These are phyloP conservation scores for Metschnikowia lunata DNA, from an alignment of 805 yeast genomes.

Conservation along the genomic window DNA sequence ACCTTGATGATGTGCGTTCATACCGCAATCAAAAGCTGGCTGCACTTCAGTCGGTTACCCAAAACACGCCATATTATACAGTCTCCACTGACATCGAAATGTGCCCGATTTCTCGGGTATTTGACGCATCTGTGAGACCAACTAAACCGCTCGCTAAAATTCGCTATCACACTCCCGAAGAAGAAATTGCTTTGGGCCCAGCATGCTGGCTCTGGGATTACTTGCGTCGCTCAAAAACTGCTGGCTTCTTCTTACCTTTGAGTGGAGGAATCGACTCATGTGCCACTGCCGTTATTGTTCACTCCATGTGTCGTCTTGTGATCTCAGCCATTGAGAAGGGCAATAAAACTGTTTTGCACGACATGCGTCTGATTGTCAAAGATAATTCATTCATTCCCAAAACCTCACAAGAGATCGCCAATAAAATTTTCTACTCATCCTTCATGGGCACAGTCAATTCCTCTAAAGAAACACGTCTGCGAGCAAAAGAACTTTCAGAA, in stretches of 20 bases:
- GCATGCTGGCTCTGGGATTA: constrained; percentile 99
- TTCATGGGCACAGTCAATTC: constrained; percentile 97
- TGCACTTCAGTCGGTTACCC: constrained; percentile 60
- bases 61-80: constrained; percentile 46
- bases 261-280: constrained; percentile 98
- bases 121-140: constrained; percentile 61
- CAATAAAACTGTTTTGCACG: constrained; percentile 69
- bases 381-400: constrained; percentile 59
- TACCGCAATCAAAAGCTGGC: constrained; percentile 76
- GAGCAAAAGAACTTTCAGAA: constrained; percentile 74
- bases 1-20: constrained; percentile 83
- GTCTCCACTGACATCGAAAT: constrained; percentile 61
- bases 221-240: constrained; percentile 81
- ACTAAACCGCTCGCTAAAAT: constrained; percentile 42
- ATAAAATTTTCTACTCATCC: constrained; percentile 76
- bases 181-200: constrained; percentile 96
- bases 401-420: constrained; percentile 72
- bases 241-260: constrained; percentile 88
- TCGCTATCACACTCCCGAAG: constrained; percentile 78
- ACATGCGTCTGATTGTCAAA: constrained; percentile 66
- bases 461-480: constrained; percentile 73
- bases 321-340: constrained; percentile 64
- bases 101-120: constrained; percentile 54
- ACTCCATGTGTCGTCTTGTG: constrained; percentile 89
- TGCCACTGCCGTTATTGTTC: constrained; percentile 93